Conservation (phyloP, 371 early-diverging fungal species). For the Syncephalastrum racemosum region DNA sequence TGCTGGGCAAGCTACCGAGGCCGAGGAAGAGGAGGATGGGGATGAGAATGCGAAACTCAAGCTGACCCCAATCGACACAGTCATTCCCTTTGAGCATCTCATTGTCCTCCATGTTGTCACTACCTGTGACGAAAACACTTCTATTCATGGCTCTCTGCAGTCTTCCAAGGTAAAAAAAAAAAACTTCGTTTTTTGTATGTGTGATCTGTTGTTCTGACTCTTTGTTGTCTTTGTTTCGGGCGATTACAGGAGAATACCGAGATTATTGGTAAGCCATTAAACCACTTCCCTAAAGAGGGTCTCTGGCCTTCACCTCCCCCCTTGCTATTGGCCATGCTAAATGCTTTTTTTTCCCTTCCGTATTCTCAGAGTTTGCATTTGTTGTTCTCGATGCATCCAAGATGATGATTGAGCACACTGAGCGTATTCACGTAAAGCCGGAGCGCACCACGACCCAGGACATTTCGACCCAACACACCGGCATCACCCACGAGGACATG, state of each 20-base stretch:
- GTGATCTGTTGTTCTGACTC: neutral
- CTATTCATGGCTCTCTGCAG: constrained; percentile 58
- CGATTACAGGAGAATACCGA: constrained; percentile 41
- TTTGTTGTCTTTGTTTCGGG: neutral
- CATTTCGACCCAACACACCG: constrained; percentile 68
- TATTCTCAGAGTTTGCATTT: constrained; percentile 39
- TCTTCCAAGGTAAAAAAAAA: constrained; percentile 53
- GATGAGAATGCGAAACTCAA: constrained; percentile 1
- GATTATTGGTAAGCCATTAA: constrained; percentile 35
- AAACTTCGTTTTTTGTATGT: neutral
- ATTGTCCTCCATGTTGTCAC: constrained; percentile 72
- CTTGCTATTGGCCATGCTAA: too few relatives aligned
- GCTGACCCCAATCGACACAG: constrained; percentile 14
- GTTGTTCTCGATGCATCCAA: constrained; percentile 39
- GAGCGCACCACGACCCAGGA: constrained; percentile 62
- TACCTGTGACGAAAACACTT: constrained; percentile 73
- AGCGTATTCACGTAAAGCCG: constrained; percentile 67
- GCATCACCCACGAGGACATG: constrained; percentile 58
- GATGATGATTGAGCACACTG: constrained; percentile 55
- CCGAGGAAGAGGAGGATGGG: neutral
- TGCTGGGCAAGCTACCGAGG: neutral
- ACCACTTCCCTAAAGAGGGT: too few relatives aligned
- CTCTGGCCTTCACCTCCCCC: too few relatives aligned
- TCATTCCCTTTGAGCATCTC: constrained; percentile 56
- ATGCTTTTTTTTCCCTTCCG: constrained; percentile 5